Percentiles rank a stretch among this genome's conserved stretches.
Conservation (phyloP, 2,329 filamentous ascomycete genomes). For the Metarhizium guizhouense region DNA sequence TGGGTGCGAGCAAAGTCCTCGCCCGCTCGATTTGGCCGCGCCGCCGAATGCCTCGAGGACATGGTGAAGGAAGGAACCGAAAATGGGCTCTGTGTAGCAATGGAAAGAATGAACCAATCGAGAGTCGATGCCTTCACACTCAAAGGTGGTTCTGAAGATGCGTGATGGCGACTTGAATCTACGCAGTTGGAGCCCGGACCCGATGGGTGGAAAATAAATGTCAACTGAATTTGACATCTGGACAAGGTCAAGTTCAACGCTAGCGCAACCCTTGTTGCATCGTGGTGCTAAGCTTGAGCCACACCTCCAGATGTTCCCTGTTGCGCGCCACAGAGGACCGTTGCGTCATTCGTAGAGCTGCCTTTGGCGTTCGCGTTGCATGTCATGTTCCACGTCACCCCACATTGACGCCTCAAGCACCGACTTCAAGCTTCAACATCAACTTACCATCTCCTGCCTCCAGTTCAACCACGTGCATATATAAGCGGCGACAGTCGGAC, state of each 20-base stretch:
- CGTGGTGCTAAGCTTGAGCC: not conserved
- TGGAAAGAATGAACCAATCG: not conserved
- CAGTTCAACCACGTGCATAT: too few species aligned
- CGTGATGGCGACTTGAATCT: too few species aligned
- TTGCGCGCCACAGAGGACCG: not conserved
- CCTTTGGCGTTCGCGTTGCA: not conserved
- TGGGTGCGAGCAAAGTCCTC: slow-evolving; percentile 74
- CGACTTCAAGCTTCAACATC: not conserved
- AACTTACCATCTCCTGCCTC: not conserved
- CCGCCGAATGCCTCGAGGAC: slow-evolving; percentile 24
- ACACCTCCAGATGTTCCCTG: not conserved
- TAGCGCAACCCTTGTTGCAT: not conserved
- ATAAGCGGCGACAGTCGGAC: too few species aligned
- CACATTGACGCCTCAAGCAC: not conserved
- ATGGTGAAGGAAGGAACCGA: slow-evolving; percentile 3
- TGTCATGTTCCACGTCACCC: not conserved
- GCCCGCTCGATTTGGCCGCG: slow-evolving; percentile 73
- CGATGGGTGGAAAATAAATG: too few species aligned
- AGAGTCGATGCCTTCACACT: not conserved
- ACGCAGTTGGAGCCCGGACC: too few species aligned
- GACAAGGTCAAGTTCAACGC: not conserved
- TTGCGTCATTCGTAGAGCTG: slow-evolving; percentile 5
- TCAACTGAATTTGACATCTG: not conserved
- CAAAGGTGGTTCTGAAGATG: too few species aligned
- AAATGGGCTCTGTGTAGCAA: not conserved